phyloP scores from a whole-genome alignment of 495 filamentous ascomycete species.

The Chaetomium cochliodes region DNA sequence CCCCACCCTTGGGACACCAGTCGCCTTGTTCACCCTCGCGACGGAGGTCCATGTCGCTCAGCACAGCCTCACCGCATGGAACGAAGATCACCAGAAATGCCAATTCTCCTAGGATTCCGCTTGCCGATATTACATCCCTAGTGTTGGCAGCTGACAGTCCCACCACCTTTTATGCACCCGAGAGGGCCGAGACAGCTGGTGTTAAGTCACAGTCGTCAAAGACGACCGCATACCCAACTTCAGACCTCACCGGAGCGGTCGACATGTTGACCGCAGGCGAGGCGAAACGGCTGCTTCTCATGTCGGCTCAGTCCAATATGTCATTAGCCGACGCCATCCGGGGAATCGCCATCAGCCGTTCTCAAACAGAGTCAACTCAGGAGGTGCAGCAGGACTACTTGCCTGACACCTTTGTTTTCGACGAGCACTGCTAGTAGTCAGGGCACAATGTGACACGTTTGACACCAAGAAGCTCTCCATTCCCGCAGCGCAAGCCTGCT shows the following conservation, averaged over 20 bases:
- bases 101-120: slow-evolving; percentile 13
- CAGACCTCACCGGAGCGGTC: slow-evolving; percentile 7
- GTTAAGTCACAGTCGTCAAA: neutral
- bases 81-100: neutral
- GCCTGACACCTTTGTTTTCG: slow-evolving; percentile 4
- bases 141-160: neutral
- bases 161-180: neutral
- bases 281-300: slow-evolving; percentile 12
- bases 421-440: neutral
- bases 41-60: neutral
- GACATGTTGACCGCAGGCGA: slow-evolving; percentile 17
- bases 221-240: neutral
- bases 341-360: slow-evolving; percentile 2
- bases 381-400: neutral
- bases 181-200: neutral
- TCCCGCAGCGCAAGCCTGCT: no score
- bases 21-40: neutral
- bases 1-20: neutral
- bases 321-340: slow-evolving; percentile 15
- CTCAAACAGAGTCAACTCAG: no score
- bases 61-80: neutral
- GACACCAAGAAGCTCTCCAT: neutral
- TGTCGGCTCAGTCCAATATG: slow-evolving; percentile 20
- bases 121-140: slow-evolving; percentile 23
- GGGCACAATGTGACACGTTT: neutral